These are phyloP conservation scores for Phytophthora litchii DNA, from an alignment of 352 stramenopile species.

Conservation along the genomic window DNA sequence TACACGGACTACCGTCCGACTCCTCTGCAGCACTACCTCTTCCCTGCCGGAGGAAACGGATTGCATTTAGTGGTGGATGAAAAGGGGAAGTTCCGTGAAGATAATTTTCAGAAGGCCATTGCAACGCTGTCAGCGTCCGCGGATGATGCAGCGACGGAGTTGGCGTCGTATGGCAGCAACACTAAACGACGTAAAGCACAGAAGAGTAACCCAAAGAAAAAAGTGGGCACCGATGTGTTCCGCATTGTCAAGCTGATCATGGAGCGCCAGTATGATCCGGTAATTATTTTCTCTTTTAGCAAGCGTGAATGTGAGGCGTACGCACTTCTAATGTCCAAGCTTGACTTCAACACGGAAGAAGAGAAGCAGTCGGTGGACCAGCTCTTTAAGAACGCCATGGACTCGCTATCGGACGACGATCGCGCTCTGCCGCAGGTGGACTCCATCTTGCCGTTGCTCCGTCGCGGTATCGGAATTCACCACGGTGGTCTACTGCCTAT, in stretches of 20 bases:
- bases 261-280: slow-evolving; percentile 96
- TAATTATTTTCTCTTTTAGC: slow-evolving; percentile 99
- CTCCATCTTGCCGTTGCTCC: slow-evolving; percentile 96
- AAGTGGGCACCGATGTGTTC: slow-evolving; percentile 95
- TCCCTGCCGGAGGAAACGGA: slow-evolving; percentile 95
- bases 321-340: slow-evolving; percentile 92
- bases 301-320: slow-evolving; percentile 98
- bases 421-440: slow-evolving; percentile 97
- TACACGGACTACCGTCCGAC: slow-evolving; percentile 99
- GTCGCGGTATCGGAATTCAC: slow-evolving; percentile 99
- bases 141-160: slow-evolving; percentile 73
- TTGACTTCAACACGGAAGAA: slow-evolving; percentile 98
- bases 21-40: slow-evolving; percentile 99
- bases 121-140: slow-evolving; percentile 66
- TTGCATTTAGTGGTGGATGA: slow-evolving; percentile 99
- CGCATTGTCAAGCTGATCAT: slow-evolving; percentile 99
- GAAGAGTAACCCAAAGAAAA: slow-evolving; percentile 85
- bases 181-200: slow-evolving; percentile 68
- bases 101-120: slow-evolving; percentile 97
- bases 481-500: slow-evolving; percentile 99
- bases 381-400: slow-evolving; percentile 98
- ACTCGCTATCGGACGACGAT: slow-evolving; percentile 97
- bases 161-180: slow-evolving; percentile 81
- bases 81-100: slow-evolving; percentile 98
- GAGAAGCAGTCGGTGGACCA: slow-evolving; percentile 98